Evolutionary conservation across 768 basidiomycete genomes (phyloP).

Genomic region (Leccinum obscurum): DNA sequence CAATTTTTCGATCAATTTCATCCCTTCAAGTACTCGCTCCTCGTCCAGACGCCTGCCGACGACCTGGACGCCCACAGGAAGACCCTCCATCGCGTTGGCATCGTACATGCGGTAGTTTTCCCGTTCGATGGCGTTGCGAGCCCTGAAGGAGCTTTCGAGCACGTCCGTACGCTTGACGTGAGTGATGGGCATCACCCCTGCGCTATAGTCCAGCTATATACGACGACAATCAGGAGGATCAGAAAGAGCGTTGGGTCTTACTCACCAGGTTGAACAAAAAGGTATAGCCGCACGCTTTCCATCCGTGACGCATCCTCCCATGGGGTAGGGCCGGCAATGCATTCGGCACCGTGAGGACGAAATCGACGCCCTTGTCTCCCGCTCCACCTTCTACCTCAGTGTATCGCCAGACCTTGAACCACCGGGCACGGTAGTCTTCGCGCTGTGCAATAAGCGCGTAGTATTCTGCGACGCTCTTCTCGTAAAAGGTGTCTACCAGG

Average conservation of each 20-base stretch:
- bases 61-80: conserved; percentile 47
- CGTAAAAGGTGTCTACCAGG: conserved; percentile 47
- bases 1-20: conserved; percentile 39
- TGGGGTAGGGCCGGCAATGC: conserved; percentile 61
- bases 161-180: conserved; percentile 39
- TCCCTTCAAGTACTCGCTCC: conserved; percentile 48
- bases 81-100: conserved; percentile 41
- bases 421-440: conserved; percentile 41
- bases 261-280: conserved; percentile 67
- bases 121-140: conserved; percentile 40
- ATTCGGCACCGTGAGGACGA: conserved; percentile 60
- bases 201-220: conserved; percentile 45
- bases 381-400: conserved; percentile 21
- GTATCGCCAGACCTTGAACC: conserved; percentile 38
- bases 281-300: conserved; percentile 62
- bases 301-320: conserved; percentile 50
- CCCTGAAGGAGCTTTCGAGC: conserved; percentile 23
- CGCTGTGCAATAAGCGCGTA: conserved; percentile 48
- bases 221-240: not conserved
- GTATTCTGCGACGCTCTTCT: conserved; percentile 53
- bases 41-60: conserved; percentile 45
- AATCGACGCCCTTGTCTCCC: conserved; percentile 53
- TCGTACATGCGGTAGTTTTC: conserved; percentile 44
- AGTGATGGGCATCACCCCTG: conserved; percentile 47
- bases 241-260: not conserved